phyloP scores from a whole-genome alignment of 2,329 filamentous ascomycete genomes.

The Sporothrix humicola region DNA sequence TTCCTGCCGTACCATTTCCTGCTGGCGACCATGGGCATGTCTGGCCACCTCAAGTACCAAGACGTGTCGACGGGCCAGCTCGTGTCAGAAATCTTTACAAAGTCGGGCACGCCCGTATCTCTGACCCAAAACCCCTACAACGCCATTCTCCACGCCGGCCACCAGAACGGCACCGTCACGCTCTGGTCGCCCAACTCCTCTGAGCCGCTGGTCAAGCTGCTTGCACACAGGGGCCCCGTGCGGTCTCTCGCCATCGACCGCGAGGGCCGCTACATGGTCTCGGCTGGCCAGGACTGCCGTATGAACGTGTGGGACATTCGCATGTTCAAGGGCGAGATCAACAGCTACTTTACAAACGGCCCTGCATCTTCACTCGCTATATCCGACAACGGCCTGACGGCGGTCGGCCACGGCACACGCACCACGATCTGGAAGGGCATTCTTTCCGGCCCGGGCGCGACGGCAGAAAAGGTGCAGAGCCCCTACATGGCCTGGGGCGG shows the following conservation, averaged over 20 bases:
- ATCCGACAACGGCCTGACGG: conserved; percentile 85
- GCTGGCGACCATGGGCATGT: conserved; percentile 80
- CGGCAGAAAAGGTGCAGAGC: conserved; percentile 75
- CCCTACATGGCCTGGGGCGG: conserved; percentile 95
- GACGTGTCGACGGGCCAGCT: conserved; percentile 93
- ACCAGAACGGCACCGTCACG: conserved; percentile 93
- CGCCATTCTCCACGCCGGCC: conserved; percentile 87
- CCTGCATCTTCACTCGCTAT: conserved; percentile 85
- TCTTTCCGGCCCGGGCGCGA: conserved; percentile 58
- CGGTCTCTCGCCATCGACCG: conserved; percentile 83
- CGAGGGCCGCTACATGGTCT: conserved; percentile 70
- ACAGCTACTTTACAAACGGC: conserved; percentile 82
- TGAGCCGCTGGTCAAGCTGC: conserved; percentile 85
- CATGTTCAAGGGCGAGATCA: conserved; percentile 73
- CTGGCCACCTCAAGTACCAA: conserved; percentile 89
- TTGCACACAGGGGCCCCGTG: conserved; percentile 88
- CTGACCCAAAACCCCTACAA: conserved; percentile 91
- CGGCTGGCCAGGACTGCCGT: conserved; percentile 39
- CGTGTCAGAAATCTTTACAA: conserved; percentile 83
- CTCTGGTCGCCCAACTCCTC: conserved; percentile 93
- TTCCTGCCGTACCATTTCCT: conserved; percentile 97
- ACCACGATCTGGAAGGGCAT: conserved; percentile 91
- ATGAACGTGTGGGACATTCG: conserved; percentile 40
- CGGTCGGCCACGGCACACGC: conserved; percentile 89
- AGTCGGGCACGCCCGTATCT: conserved; percentile 80